phyloP scores from a whole-genome alignment of 768 basidiomycete species.

The Mycena galopus region DNA sequence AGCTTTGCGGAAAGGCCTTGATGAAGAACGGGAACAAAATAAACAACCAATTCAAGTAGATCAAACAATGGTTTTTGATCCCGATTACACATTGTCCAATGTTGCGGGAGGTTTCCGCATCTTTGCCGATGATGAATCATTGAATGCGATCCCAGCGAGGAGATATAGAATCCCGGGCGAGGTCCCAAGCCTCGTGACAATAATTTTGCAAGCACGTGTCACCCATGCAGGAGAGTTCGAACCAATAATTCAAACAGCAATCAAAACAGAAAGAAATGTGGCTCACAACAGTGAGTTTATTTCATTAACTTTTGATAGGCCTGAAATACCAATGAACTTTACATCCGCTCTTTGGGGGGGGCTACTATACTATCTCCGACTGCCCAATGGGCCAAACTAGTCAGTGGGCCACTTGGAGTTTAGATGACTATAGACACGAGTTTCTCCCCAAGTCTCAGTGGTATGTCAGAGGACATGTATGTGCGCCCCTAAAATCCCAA shows the following conservation, averaged over 20 bases:
- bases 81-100: neutral
- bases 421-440: too few species aligned
- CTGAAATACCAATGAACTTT: constrained; percentile 2
- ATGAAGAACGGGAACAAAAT: neutral
- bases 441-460: too few species aligned
- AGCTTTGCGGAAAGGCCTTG: too few species aligned
- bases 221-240: neutral
- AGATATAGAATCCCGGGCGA: neutral
- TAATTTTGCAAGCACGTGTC: neutral
- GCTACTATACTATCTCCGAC: neutral
- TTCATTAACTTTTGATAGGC: neutral
- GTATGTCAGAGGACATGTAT: too few species aligned
- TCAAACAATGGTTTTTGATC: neutral
- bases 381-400: too few species aligned
- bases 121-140: neutral
- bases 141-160: constrained; percentile 1
- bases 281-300: neutral
- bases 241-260: neutral
- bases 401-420: too few species aligned
- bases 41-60: neutral
- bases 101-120: neutral
- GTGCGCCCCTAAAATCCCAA: too few species aligned
- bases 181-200: neutral
- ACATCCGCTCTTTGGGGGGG: neutral
- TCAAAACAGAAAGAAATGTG: neutral